A percentile compares a stretch with the other conserved stretches of the same genome.
Conservation (phyloP, 1,139 yeast genomes). For the Geotrichum histeridarum region DNA sequence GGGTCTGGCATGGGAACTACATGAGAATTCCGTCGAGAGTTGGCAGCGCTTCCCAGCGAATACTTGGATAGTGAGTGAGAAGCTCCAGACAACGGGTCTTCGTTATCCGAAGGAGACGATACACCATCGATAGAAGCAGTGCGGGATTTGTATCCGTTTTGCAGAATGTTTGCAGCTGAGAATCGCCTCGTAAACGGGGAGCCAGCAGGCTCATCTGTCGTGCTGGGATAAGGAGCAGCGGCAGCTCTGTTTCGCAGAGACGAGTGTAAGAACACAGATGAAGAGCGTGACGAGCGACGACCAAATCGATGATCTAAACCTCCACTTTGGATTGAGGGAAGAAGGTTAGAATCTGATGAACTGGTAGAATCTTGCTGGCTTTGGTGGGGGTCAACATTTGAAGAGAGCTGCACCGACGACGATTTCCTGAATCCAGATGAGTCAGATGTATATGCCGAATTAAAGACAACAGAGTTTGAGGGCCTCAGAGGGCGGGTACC, state of each 20-base stretch:
- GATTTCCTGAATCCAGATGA: slow-evolving; percentile 32
- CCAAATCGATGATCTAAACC: slow-evolving; percentile 9
- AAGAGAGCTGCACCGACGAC: slow-evolving; percentile 23
- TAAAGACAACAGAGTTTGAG: slow-evolving; percentile 26
- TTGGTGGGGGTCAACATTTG: slow-evolving; percentile 29
- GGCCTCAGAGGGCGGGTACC: slow-evolving; percentile 14
- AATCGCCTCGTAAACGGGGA: slow-evolving; percentile 15
- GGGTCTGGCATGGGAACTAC: slow-evolving; percentile 24
- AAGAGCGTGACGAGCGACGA: slow-evolving; percentile 10
- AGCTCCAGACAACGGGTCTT: slow-evolving; percentile 30
- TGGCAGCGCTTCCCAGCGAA: slow-evolving; percentile 29
- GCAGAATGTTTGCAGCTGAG: slow-evolving; percentile 18
- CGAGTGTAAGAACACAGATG: slow-evolving; percentile 14
- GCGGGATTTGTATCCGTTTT: slow-evolving; percentile 23
- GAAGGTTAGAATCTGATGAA: slow-evolving; percentile 13
- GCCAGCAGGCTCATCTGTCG: slow-evolving; percentile 9
- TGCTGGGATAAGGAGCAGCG: slow-evolving; percentile 5
- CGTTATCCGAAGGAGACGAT: slow-evolving; percentile 30
- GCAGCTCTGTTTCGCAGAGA: slow-evolving; percentile 12
- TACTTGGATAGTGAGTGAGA: slow-evolving; percentile 31
- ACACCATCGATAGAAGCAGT: slow-evolving; percentile 19
- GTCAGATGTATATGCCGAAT: slow-evolving; percentile 32
- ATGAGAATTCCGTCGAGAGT: slow-evolving; percentile 31
- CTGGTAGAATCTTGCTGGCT: slow-evolving; percentile 12
- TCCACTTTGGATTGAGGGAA: slow-evolving; percentile 12